Evolutionary conservation across 148 eudicot species (phyloP), one percentile per base, ranked within the genome.

Genomic region (Rhododendron kiyosumense): DNA sequence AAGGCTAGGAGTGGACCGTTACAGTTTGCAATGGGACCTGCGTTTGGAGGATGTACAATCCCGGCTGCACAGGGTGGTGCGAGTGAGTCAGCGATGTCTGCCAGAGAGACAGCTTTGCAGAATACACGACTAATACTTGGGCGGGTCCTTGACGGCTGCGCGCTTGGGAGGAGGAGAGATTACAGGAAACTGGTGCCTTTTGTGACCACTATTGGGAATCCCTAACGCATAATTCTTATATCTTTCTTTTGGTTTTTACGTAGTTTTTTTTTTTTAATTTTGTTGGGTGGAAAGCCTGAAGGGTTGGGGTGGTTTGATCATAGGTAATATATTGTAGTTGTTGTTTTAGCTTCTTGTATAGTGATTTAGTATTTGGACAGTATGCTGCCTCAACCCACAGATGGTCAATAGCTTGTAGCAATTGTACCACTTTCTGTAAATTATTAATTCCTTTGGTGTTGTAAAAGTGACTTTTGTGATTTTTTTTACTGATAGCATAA

Each of bases 1-100:
- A 97, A 97, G 89, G 98, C 96, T 78, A 93, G 98, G 57, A 97
- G 98, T 86, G 99, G 99, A 45, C 98, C 96, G 9, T 83, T 97
- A 74, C 97, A 91, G 32, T 93, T 86, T 86, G 89, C 91, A 41
- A 86, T 88, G 86, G 95, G 93, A 32, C 84, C 96, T 1, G 98
- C 93, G 49, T 93, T 90, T 48, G 95, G 98, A 73, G 82, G 88
- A 2, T 90, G 91, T 52, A 87, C 91, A 4, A 81, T 86, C 49
- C 81, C 88, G 49, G 85, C 85, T 41, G 91, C 89, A 34, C 95
- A 89, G 69, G 90, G 86, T n/a, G 85, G 78, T 61, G 84, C 85
- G 12, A 85, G 87, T 3, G 98, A 95, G 73, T 87, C 95, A 0
- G 96, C 98, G n/a, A 83, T 91, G 81, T 90, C 93, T 1, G 90